Base-by-base conservation (phyloP, 139 green algal genomes). In the Protoeuglena noctilucae region DNA sequence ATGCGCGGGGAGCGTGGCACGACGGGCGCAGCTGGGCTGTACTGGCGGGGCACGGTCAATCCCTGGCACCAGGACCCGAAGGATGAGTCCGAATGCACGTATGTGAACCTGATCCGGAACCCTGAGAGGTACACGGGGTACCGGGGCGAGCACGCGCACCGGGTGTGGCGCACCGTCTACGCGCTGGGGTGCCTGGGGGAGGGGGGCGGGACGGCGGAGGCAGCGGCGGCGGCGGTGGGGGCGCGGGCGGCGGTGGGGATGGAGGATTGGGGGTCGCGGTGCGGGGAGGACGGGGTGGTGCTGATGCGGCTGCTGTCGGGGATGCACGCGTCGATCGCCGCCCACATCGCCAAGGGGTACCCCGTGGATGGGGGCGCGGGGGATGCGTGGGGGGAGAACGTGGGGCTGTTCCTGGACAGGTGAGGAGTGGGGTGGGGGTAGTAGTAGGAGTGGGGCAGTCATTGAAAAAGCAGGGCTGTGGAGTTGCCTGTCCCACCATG, bases 91-190 rank as follows among this genome's bases (percentile, higher is more conserved):
- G 76, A 94, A 22, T 92, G 85, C 64, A 62, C 75, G 48, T 96
- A 96, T 72, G 85, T 98, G 64, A 92, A 98, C 71, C 66, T 98
- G 28, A 58, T 80, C 30, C 67, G 77, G 25, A 98, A 98, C 72
- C 72, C 73, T 9, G 90, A 98, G 75, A 67, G 81, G 18, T 96
- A 89, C 75, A 98, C 90, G 16, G 90, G 87, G 39, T 93, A 89
- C 58, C 80, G 80, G 63, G 86, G 86, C 5, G 84, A 94, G 67
- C 71, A 92, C 62, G 76, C 88, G 16, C 68, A 87, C 31, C 73
- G 80, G 23, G 84, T 97, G 43, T 97, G 89, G 89, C 53, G 60
- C 17, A 72, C 78, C 29, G 94, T 97, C 60, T 97, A 97, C 73
- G 40, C 49, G 28, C 9, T 19, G 34, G 34, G 34, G 34, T 12